Base-by-base conservation (phyloP, 441 rosid genomes). In the Eruca vesicaria region DNA sequence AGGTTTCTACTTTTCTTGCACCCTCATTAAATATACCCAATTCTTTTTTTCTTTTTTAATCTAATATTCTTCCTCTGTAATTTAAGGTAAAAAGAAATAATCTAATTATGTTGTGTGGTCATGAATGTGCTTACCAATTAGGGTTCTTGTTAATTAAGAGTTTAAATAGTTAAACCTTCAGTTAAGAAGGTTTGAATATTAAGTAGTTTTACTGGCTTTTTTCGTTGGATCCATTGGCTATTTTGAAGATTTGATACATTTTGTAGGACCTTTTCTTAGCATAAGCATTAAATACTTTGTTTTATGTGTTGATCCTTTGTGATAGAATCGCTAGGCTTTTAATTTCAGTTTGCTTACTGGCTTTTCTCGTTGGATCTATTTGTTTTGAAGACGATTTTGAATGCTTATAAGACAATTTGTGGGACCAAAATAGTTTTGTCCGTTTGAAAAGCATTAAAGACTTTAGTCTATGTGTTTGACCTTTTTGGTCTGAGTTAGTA, bases 1-100 rank as follows among this genome's bases (percentile, higher is more conserved):
- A 89, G 94, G 92, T 88, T 33, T 72, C 87, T 26, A 41, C 35
- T 71, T 64, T 56, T n/a, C 71, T 67, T 19, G 4, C 69, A 45
- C 72, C 63, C 68, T 63, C 66, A 38, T 56, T 70, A 59, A 58
- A 18, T 71, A 9, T 50, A 56, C 36, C 45, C 55, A 45, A 1
- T 26, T 12, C 2, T n/a, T 19, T 20, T 53, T 32, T 58, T 26
- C 45, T 9, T 19, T 52, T 63, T 14, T 2, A 63, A 69, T 62
- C 56, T 41, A 9, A 68, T 23, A 16, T 52, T 74, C 6, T 62
- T 35, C n/a, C 3, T 36, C 4, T 76, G 15, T 35, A 29, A 5
- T 63, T 35, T 74, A 45, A 74, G 16, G 35, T 4, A 14, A 23
- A 18, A 8, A 9, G n/a, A n/a, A 38, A 9, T 14, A 16, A 16